Evolutionary conservation across 768 basidiomycete genomes (phyloP), one percentile per base, ranked within the genome.

Genomic region (Roridomyces roridus): DNA sequence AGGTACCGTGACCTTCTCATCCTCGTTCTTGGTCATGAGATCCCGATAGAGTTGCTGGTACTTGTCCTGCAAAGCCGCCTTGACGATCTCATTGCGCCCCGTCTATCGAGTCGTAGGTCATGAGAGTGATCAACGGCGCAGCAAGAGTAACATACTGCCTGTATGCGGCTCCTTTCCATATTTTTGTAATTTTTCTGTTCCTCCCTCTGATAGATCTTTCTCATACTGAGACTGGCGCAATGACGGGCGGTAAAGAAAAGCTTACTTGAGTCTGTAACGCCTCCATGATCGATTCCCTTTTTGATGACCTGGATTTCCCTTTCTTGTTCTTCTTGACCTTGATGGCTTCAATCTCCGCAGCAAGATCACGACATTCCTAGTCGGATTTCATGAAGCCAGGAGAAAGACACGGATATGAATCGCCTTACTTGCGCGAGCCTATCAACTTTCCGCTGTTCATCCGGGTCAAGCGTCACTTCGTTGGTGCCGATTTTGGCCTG

Each of bases 401-500:
- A 25, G 21, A 14, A 9, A 6, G 8, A 25, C 17, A 20, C 6
- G 21, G 15, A 6, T 11, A n/a, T 26, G 6, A 39, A 14, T 18
- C 21, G 1, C 18, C 49, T 12, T n/a, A 48, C 61, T 49, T 44
- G 1, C 18, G 26, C 35, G 23, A 59, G 35, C 4, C 10, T 14
- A 12, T 59, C 57, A 25, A 62, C 53, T 9, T 9, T 46, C 8
- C 2, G 34, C 47, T 59, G 61, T 17, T 63, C 34, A 17, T 31
- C 25, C 12, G 0, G 28, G 3, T 20, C 6, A 5, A 63, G 50
- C 1, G 55, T 44, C 8, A 50, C 24, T 45, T 63, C 62, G 43
- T 59, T 63, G 43, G 21, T 47, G 36, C 55, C 58, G 34, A 60
- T 60, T 20, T 23, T 18, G n/a, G 8, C n/a, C 62, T 63, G 50